Conservation (phyloP, 2,329 filamentous ascomycete genomes). For the Teratosphaeriaceae sp. region DNA sequence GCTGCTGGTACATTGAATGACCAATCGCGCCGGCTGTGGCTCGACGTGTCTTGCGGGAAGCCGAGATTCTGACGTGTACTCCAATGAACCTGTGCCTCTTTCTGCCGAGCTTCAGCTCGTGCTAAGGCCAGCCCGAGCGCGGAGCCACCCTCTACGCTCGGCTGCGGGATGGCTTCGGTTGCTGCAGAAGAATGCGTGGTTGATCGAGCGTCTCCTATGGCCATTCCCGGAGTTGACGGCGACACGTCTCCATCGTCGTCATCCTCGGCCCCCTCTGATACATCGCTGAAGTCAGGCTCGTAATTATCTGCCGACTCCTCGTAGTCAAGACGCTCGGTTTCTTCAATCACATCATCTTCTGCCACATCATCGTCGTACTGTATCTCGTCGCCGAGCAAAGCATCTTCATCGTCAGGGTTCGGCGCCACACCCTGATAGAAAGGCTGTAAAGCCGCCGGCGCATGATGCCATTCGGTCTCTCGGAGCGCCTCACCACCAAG, state of each 20-base stretch:
- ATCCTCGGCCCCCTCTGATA: not conserved
- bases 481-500: too few relatives aligned
- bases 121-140: not conserved
- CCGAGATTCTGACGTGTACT: not conserved
- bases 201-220: too few relatives aligned
- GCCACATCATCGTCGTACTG: not conserved
- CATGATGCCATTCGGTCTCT: not conserved
- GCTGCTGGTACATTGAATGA: not conserved
- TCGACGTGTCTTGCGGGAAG: not conserved
- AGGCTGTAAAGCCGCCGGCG: not conserved
- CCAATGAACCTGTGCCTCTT: not conserved
- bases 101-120: not conserved
- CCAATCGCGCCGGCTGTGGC: not conserved
- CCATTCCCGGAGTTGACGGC: too few relatives aligned
- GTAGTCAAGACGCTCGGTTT: not conserved
- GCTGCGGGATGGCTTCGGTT: not conserved
- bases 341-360: not conserved
- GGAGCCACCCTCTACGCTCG: not conserved
- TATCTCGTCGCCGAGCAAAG: not conserved
- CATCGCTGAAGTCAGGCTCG: not conserved
- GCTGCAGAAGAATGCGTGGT: too few relatives aligned
- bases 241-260: too few relatives aligned
- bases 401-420: not conserved
- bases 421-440: too few relatives aligned
- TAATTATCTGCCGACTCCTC: not conserved